Conservation (phyloP, 805 yeast genomes). For the Candida stauntonica region DNA sequence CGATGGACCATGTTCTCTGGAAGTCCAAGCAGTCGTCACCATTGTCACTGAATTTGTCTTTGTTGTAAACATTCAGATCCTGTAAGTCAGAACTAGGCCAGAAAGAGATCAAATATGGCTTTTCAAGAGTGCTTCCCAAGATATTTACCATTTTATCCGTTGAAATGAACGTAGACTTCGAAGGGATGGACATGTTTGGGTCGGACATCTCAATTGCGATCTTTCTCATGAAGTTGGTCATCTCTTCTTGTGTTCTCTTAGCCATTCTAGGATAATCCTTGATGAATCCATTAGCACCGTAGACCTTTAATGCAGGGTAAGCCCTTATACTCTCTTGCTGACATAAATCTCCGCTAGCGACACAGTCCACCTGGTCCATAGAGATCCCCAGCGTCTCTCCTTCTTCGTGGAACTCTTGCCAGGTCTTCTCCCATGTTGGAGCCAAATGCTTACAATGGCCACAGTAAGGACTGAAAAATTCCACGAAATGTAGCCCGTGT, state of each 20-base stretch:
- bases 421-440: slow-evolving; percentile 78
- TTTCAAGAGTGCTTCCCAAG: slow-evolving; percentile 37
- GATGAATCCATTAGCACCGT: slow-evolving; percentile 50
- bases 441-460: slow-evolving; percentile 73
- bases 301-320: slow-evolving; percentile 73
- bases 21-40: slow-evolving; percentile 50
- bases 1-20: slow-evolving; percentile 52
- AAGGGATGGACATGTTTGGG: slow-evolving; percentile 35
- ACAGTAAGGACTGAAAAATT: slow-evolving; percentile 89
- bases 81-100: slow-evolving; percentile 53
- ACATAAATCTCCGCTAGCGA: slow-evolving; percentile 84
- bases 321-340: slow-evolving; percentile 51
- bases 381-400: slow-evolving; percentile 41
- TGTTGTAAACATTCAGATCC: slow-evolving; percentile 29
- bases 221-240: slow-evolving; percentile 50
- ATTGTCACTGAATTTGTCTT: slow-evolving; percentile 31
- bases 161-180: slow-evolving; percentile 37
- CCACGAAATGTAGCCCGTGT: slow-evolving; percentile 67
- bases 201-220: slow-evolving; percentile 44
- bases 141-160: slow-evolving; percentile 42
- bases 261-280: slow-evolving; percentile 45
- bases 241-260: slow-evolving; percentile 43
- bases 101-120: slow-evolving; percentile 57
- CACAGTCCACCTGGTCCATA: slow-evolving; percentile 81
- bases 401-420: slow-evolving; percentile 42